Conservation (phyloP, 257 asterid genomes). For the Nicotiana undulata region DNA sequence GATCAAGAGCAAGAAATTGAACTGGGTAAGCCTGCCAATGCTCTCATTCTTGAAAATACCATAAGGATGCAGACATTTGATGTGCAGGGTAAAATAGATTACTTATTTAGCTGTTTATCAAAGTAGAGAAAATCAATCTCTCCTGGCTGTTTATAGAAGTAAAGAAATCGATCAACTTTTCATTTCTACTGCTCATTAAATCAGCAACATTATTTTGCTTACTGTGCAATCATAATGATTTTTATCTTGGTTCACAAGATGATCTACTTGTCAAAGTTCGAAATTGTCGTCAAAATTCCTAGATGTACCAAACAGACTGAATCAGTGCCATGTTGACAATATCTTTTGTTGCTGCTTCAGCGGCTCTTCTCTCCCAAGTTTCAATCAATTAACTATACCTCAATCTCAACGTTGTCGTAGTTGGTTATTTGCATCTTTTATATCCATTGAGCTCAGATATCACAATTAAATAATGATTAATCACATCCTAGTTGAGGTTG, state of each 20-base stretch:
- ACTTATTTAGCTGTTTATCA: neutral
- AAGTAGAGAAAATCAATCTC: neutral
- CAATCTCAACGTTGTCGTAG: neutral
- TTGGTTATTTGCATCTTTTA: neutral
- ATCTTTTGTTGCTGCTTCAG: neutral
- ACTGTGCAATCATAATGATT: neutral
- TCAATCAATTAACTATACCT: neutral
- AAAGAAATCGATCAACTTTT: neutral
- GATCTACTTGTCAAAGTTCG: neutral
- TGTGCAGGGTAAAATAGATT: neutral
- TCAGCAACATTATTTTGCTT: neutral
- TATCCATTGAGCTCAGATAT: neutral
- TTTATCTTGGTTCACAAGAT: neutral
- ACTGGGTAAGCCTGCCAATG: conserved; percentile 18
- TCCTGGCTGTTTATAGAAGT: neutral
- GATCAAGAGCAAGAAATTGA: conserved; percentile 31
- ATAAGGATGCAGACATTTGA: neutral
- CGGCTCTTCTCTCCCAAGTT: neutral
- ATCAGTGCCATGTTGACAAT: neutral
- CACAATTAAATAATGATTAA: neutral
- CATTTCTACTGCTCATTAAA: neutral
- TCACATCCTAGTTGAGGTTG: neutral
- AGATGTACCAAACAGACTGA: neutral
- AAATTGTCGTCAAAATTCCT: neutral
- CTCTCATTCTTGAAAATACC: neutral